phyloP scores from a whole-genome alignment of 2,329 filamentous ascomycete species.

The Neonectria ditissima region DNA sequence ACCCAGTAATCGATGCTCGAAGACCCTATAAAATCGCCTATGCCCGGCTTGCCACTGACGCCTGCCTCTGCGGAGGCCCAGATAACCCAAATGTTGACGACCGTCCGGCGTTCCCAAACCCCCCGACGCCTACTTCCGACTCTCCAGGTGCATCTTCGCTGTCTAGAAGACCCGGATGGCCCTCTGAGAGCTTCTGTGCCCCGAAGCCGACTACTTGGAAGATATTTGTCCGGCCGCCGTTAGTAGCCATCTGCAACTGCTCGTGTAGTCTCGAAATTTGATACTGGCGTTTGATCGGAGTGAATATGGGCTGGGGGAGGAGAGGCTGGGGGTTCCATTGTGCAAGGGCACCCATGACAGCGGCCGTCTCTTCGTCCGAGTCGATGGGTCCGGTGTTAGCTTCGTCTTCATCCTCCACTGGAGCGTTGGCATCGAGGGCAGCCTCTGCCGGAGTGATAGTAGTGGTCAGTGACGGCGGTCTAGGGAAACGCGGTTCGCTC shows the following conservation, averaged over 20 bases:
- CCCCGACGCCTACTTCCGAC: slow-evolving; percentile 59
- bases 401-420: slow-evolving; percentile 87
- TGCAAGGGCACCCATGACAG: slow-evolving; percentile 84
- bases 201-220: slow-evolving; percentile 71
- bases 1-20: neutral
- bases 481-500: slow-evolving; percentile 7
- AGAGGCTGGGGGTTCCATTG: slow-evolving; percentile 84
- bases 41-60: slow-evolving; percentile 61
- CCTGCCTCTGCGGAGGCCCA: slow-evolving; percentile 55
- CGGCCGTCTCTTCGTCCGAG: slow-evolving; percentile 92
- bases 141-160: slow-evolving; percentile 70
- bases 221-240: slow-evolving; percentile 73
- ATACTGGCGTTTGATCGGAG: slow-evolving; percentile 72
- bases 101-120: slow-evolving; percentile 52
- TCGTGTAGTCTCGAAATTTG: slow-evolving; percentile 72
- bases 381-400: slow-evolving; percentile 85
- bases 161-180: slow-evolving; percentile 60
- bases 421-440: slow-evolving; percentile 93
- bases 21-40: slow-evolving; percentile 46
- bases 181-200: slow-evolving; percentile 64
- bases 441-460: slow-evolving; percentile 71
- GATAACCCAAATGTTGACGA: slow-evolving; percentile 59
- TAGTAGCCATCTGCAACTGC: slow-evolving; percentile 74
- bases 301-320: slow-evolving; percentile 72
- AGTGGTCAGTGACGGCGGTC: slow-evolving; percentile 34